Base-by-base conservation (phyloP, 1,284 basidiomycete genomes). In the Tilletia walkeri region DNA sequence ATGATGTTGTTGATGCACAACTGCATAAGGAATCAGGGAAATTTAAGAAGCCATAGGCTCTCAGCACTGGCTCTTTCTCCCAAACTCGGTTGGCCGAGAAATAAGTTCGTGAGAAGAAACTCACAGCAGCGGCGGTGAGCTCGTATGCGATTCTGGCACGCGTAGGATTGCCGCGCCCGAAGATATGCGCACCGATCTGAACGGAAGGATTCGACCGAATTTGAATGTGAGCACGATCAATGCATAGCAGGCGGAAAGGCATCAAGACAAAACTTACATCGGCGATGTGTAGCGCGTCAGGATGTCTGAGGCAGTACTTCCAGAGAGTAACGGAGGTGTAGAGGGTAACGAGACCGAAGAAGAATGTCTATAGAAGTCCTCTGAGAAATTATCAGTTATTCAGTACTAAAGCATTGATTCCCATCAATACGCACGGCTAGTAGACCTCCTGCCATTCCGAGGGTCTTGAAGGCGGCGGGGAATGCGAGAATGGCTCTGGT, bases 301-400 rank as follows among this genome's bases (percentile, higher is more conserved):
- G 89, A 72, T 90, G 86, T 71, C 84, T 85, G 76, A 90, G 85
- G 80, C 88, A 89, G 82, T 87, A 90, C 3, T 85, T 82, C 86
- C 87, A 88, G 7, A 89, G 85, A 30, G 67, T 76, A 24, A 81
- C 69, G 12, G 77, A 79, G 4, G 81, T 82, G 66, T 80, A 79
- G 16, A 79, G 72, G 4, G 78, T 76, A 3, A 76, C 65, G 9
- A 77, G n/a, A 20, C 79, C 81, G 50, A 81, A 24, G 50, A 72
- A 73, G n/a, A 81, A 68, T 30, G 56, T 38, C 56, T 61, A 7
- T 36, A 36, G 14, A 56, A 2, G 24, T 20, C 2, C 24, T 30
- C 24, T 30, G 24, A 30, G 24, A 30, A 30, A 30, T 30, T 30
- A 30, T 30, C 24, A 30, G 24, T 30, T 30, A 30, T 30, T 30